Evolutionary conservation across 148 eudicot species (phyloP), one percentile per base, ranked within the genome.

Genomic region (Limonium bicolor): DNA sequence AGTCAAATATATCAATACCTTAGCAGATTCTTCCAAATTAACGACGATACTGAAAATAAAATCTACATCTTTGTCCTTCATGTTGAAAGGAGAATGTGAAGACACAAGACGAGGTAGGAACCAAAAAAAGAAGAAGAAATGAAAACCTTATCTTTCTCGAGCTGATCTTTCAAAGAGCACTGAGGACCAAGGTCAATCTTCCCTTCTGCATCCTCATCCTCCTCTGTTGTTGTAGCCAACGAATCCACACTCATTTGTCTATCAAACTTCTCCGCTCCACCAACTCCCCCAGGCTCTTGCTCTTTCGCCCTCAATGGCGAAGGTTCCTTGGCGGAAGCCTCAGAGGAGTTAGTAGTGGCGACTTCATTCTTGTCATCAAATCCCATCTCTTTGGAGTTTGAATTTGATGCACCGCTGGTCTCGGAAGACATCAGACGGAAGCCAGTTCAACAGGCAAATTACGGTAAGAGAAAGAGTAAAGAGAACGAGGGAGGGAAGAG

Each of bases 91-190:
- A 9, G 25, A 8, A 51, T 3, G 1, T 9, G 9, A 31, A n/a
- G 4, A 6, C 21, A 4, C 2, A 3, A 41, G 27, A n/a, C 7
- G 24, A 23, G 8, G 27, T 20, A 10, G 9, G 16, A 43, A 10
- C 19, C 24, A 20, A 42, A 13, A 20, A 43, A 6, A 9, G 16
- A 13, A 41, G 7, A 26, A 16, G 12, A 49, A 20, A 23, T 34
- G 19, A 31, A 29, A 85, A n/a, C 95, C 90, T 85, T 85, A 36
- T 85, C 95, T 46, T 77, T 80, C 46, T 85, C 95, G 41, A 77
- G 66, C 37, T 74, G 85, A 36, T 80, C 82, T 56, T 73, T 85
- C 45, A 85, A 62, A 21, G 65, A 71, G 23, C 27, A 53, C 46
- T 76, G 80, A 51, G 95, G 90, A 31, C 95, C 95, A 59, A 80